Percentiles rank a stretch among this genome's conserved stretches.
These are phyloP conservation scores for Fusarium begoniae DNA, from an alignment of 2,329 filamentous ascomycete species.

Conservation along the genomic window DNA sequence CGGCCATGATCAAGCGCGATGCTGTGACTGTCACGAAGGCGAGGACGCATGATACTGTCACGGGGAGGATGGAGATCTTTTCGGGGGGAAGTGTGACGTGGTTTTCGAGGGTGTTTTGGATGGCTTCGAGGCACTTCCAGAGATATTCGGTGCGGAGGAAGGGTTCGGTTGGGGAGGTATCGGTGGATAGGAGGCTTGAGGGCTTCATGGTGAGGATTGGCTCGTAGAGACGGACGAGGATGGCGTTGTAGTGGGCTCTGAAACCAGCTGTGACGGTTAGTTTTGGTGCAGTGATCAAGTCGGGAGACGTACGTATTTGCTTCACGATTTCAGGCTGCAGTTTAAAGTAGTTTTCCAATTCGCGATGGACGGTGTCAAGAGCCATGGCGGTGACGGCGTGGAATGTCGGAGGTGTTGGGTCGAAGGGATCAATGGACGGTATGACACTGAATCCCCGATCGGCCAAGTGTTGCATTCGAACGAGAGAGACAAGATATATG, in stretches of 20 bases:
- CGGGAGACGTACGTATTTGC: slow-evolving; percentile 24
- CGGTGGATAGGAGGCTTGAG: slow-evolving; percentile 11
- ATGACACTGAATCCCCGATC: slow-evolving; percentile 42
- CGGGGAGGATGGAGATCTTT: slow-evolving; percentile 44
- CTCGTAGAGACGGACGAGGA: slow-evolving; percentile 51
- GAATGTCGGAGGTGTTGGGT: slow-evolving; percentile 31
- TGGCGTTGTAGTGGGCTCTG: slow-evolving; percentile 46
- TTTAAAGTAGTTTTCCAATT: slow-evolving; percentile 45
- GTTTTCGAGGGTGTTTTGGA: slow-evolving; percentile 41
- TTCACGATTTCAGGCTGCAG: slow-evolving; percentile 34
- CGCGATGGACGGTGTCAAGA: slow-evolving; percentile 45
- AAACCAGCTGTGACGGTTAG: slow-evolving; percentile 44
- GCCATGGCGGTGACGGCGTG: slow-evolving; percentile 46
- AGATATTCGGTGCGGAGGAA: slow-evolving; percentile 48
- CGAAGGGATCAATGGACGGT: slow-evolving; percentile 36
- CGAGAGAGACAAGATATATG: slow-evolving; percentile 44
- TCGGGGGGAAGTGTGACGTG: slow-evolving; percentile 40
- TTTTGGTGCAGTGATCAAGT: accelerated
- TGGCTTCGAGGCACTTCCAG: slow-evolving; percentile 49
- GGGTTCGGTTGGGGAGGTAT: slow-evolving; percentile 27
- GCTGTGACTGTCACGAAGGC: slow-evolving; percentile 49
- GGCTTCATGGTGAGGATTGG: slow-evolving; percentile 47
- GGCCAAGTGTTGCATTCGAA: slow-evolving; percentile 48
- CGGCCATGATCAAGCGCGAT: slow-evolving; percentile 49
- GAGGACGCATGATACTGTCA: slow-evolving; percentile 42